Evolutionary conservation across 2,329 filamentous ascomycete species (phyloP), one percentile per base, ranked within the genome.

Genomic region (Calonectria hawksworthii): DNA sequence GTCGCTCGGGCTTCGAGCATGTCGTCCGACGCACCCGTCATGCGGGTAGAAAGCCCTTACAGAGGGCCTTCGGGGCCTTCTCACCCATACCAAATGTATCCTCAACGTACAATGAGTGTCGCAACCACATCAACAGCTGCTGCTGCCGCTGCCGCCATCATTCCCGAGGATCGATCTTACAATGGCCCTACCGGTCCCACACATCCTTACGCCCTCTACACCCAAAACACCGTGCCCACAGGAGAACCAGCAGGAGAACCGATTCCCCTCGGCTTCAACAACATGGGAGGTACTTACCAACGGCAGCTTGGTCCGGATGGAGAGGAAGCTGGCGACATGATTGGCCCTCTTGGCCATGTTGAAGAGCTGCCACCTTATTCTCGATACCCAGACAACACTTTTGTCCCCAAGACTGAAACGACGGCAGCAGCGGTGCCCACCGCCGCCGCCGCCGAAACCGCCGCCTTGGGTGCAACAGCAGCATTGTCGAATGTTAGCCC

Each of bases 311-410:
- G 94, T 0, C 93, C 95, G 0, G 94, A 96, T 72, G 95, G 95
- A 68, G 95, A 98, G 85, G 96, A 98, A 79, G 88, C 91, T n/a
- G 95, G 94, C 61, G 96, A 96, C 83, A 92, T 98, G 69, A 93
- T 98, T 67, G 96, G 96, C 1, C 94, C 94, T 0, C 92, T 98
- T 81, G 96, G 96, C 1, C 96, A 98, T 82, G 93, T 94, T 1
- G 96, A 99, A 84, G 95, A 98, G 83, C 87, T 98, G 23, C 96
- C 96, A 16, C 96, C 96, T 0, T 99, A 99, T 83, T 95, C 95
- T 18, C 90, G 95, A 83, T 98, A 98, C 84, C 95, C 96, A 3
- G 94, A 98, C 68, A 94, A 95, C 72, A 88, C 88, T 0, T 93
- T 86, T 84, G 90, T 82, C 16, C 78, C 80, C 11, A 81, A 80